These are phyloP conservation scores for Cryptosporidium sp. DNA, from an alignment of 169 alveolate genomes.

Conservation along the genomic window DNA sequence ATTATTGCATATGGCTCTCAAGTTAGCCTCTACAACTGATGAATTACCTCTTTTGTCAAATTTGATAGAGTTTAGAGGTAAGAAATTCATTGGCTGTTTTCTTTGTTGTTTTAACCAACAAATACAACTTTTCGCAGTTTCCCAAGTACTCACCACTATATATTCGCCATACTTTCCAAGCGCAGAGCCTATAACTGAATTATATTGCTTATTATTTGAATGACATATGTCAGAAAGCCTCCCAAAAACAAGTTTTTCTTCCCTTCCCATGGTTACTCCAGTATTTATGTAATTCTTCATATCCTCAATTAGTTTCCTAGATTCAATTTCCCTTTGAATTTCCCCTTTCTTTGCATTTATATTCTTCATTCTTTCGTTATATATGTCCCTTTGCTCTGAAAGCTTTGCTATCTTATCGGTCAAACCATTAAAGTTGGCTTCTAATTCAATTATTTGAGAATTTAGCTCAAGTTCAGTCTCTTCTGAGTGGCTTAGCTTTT, in stretches of 20 bases:
- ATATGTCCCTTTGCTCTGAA: constrained; percentile 75
- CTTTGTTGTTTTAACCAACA: constrained; percentile 34
- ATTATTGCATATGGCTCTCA: constrained; percentile 36
- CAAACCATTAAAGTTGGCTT: constrained; percentile 75
- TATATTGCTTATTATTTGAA: constrained; percentile 43
- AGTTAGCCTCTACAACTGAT: constrained; percentile 7
- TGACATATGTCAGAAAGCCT: constrained; percentile 68
- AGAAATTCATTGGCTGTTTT: constrained; percentile 46
- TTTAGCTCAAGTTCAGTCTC: constrained; percentile 2
- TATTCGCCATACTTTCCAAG: constrained; percentile 47
- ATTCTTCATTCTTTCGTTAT: constrained; percentile 75
- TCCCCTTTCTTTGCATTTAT: constrained; percentile 78
- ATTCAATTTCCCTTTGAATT: constrained; percentile 35
- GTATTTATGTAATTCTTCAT: constrained; percentile 37
- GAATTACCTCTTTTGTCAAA: neutral
- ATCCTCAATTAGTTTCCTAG: constrained; percentile 64
- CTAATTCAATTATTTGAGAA: constrained; percentile 55
- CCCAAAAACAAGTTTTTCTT: constrained; percentile 17
- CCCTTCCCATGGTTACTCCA: neutral
- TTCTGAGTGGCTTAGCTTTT: neutral
- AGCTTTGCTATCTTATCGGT: constrained; percentile 71
- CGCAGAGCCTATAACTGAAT: constrained; percentile 28
- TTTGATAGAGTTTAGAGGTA: constrained; percentile 46
- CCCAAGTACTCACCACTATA: constrained; percentile 58
- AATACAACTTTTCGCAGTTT: constrained; percentile 56